Percentiles rank a stretch among this genome's conserved stretches.
Evolutionary conservation across 164 flowering plant genomes (phyloP).

Genomic region (Macadamia tetraphylla): DNA sequence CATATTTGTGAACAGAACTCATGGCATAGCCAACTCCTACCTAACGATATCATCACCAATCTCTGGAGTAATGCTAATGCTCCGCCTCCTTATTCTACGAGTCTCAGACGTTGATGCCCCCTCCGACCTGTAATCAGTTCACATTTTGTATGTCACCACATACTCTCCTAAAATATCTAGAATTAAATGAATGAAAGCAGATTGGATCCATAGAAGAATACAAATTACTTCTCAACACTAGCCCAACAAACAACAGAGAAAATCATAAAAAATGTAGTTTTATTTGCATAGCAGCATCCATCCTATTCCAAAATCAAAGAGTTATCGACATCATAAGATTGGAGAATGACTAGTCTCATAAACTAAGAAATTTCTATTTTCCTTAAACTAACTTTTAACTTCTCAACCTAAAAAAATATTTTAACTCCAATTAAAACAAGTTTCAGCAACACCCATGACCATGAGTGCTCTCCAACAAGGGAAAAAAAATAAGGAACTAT

Average conservation of each 20-base stretch:
- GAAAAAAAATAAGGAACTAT: too few species aligned
- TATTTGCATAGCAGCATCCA: too few species aligned
- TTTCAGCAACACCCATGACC: too few species aligned
- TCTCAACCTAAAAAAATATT: too few species aligned
- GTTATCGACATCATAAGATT: too few species aligned
- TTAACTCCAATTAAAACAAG: too few species aligned
- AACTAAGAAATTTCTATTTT: too few species aligned
- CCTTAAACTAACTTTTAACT: too few species aligned
- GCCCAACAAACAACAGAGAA: background rate
- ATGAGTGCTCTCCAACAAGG: too few species aligned
- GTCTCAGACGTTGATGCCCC: conserved; percentile 65
- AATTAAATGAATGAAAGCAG: background rate
- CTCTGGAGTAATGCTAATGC: conserved; percentile 95
- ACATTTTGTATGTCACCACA: background rate
- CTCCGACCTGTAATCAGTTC: conserved; percentile 50
- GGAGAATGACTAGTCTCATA: too few species aligned
- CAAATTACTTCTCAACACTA: background rate
- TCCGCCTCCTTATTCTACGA: conserved; percentile 75
- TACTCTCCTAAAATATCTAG: background rate
- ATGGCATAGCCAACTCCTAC: conserved; percentile 28
- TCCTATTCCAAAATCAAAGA: too few species aligned
- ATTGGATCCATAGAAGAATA: background rate
- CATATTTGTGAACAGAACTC: background rate
- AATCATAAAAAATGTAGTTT: too few species aligned
- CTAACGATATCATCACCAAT: conserved; percentile 98